phyloP scores from a whole-genome alignment of 192 early-diverging fungal species.

The Geosiphon pyriformis region DNA sequence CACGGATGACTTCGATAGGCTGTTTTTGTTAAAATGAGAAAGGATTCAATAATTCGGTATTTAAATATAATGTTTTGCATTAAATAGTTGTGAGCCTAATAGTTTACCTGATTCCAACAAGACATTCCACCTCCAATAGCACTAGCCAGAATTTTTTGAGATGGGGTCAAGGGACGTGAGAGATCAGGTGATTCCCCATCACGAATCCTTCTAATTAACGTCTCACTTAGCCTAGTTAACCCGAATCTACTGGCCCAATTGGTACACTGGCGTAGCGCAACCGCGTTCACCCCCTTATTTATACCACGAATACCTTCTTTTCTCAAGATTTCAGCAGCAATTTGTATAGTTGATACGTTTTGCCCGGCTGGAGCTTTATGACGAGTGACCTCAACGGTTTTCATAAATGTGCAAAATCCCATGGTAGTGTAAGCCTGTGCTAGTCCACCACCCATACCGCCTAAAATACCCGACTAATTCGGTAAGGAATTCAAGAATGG shows the following conservation, averaged over 20 bases:
- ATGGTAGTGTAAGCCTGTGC: constrained; percentile 97
- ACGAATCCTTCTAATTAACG: constrained; percentile 54
- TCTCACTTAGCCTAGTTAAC: constrained; percentile 71
- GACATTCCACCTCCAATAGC: constrained; percentile 84
- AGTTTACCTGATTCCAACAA: constrained; percentile 81
- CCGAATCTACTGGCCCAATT: constrained; percentile 99
- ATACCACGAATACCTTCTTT: constrained; percentile 92
- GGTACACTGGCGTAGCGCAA: constrained; percentile 93
- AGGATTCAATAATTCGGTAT: neutral
- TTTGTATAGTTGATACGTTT: constrained; percentile 67
- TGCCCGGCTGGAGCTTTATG: constrained; percentile 68
- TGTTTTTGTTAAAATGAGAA: constrained; percentile 25
- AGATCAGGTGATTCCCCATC: constrained; percentile 36
- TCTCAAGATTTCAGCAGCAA: constrained; percentile 87
- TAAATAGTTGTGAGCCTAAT: neutral
- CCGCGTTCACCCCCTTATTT: constrained; percentile 99
- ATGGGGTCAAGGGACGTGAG: constrained; percentile 36
- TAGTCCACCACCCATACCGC: constrained; percentile 92
- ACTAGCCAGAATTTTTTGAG: constrained; percentile 71
- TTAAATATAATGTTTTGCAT: neutral
- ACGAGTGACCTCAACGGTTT: constrained; percentile 97
- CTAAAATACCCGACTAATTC: constrained; percentile 78
- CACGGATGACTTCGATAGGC: constrained; percentile 97
- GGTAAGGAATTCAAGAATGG: too few relatives aligned
- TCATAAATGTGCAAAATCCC: constrained; percentile 99